phyloP scores from a whole-genome alignment of 805 yeast genomes.

The Scheffersomyces amazonensis region DNA sequence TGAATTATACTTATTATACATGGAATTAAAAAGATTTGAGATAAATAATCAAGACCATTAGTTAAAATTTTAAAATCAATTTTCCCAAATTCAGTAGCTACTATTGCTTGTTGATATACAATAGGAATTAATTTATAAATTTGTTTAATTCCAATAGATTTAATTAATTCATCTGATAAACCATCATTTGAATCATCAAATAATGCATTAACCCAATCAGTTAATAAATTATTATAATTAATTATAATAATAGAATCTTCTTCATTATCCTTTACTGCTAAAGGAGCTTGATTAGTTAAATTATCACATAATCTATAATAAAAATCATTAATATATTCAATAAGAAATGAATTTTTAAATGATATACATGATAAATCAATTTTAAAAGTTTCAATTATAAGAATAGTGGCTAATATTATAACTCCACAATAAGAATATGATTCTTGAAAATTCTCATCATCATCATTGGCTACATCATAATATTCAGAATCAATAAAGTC shows the following conservation, averaged over 20 bases:
- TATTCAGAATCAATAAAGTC: conserved; percentile 48
- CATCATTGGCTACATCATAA: conserved; percentile 41
- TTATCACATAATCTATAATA: conserved; percentile 27
- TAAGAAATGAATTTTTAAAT: conserved; percentile 26
- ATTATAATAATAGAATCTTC: conserved; percentile 27
- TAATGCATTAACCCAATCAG: conserved; percentile 77
- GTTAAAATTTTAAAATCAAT: conserved; percentile 58
- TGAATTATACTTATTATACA: conserved; percentile 40
- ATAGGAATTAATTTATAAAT: conserved; percentile 68
- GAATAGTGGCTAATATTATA: conserved; percentile 39
- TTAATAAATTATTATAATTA: conserved; percentile 31
- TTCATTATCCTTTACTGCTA: conserved; percentile 10
- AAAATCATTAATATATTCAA: conserved; percentile 32
- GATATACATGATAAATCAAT: conserved; percentile 21
- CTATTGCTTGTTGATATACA: conserved; percentile 68
- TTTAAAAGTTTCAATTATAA: conserved; percentile 21
- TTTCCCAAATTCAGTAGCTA: conserved; percentile 53
- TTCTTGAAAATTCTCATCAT: conserved; percentile 62
- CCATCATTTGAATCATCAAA: conserved; percentile 69
- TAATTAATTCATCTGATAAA: conserved; percentile 77
- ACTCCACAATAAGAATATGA: conserved; percentile 67
- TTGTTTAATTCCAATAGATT: conserved; percentile 62
- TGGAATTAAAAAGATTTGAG: conserved; percentile 71
- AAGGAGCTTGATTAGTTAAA: conserved; percentile 17
- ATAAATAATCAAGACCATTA: conserved; percentile 83